Conservation (phyloP, 257 asterid species). For the Apocynum venetum region DNA sequence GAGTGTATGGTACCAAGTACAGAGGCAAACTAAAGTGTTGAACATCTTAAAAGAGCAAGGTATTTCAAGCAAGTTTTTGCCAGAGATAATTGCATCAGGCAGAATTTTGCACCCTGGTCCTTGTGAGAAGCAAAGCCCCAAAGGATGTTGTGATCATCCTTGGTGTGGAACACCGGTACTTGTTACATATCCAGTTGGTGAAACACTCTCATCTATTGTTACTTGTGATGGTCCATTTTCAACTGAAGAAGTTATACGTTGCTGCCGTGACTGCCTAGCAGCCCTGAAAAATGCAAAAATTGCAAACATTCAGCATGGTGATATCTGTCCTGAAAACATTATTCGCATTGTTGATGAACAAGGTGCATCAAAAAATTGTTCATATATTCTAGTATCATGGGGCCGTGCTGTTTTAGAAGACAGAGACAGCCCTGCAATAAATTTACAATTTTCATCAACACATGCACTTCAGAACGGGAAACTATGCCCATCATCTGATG, state of each 20-base stretch:
- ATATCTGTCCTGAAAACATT: slow-evolving; percentile 62
- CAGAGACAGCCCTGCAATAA: slow-evolving; percentile 64
- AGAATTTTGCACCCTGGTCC: slow-evolving; percentile 59
- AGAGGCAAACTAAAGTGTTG: slow-evolving; percentile 72
- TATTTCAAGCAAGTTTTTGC: slow-evolving; percentile 49
- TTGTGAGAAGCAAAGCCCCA: slow-evolving; percentile 57
- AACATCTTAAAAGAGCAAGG: slow-evolving; percentile 58
- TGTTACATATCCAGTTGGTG: slow-evolving; percentile 59
- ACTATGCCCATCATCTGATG: slow-evolving; percentile 75
- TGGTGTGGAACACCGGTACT: slow-evolving; percentile 87
- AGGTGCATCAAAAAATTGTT: slow-evolving; percentile 18
- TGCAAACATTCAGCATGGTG: slow-evolving; percentile 71
- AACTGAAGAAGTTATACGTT: slow-evolving; percentile 53
- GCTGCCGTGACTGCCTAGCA: slow-evolving; percentile 67
- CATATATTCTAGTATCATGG: slow-evolving; percentile 64
- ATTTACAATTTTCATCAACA: slow-evolving; percentile 61
- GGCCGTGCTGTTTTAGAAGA: slow-evolving; percentile 81
- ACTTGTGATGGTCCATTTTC: slow-evolving; percentile 44
- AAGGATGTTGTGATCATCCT: slow-evolving; percentile 67
- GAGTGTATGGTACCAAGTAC: slow-evolving; percentile 89
- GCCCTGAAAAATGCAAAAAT: slow-evolving; percentile 60
- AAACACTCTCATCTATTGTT: slow-evolving; percentile 42
- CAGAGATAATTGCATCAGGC: slow-evolving; percentile 63
- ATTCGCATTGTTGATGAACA: slow-evolving; percentile 30
- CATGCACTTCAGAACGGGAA: slow-evolving; percentile 77